Evolutionary conservation across 495 filamentous ascomycete genomes (phyloP), one percentile per base, ranked within the genome.

Genomic region (Xylaria curta): DNA sequence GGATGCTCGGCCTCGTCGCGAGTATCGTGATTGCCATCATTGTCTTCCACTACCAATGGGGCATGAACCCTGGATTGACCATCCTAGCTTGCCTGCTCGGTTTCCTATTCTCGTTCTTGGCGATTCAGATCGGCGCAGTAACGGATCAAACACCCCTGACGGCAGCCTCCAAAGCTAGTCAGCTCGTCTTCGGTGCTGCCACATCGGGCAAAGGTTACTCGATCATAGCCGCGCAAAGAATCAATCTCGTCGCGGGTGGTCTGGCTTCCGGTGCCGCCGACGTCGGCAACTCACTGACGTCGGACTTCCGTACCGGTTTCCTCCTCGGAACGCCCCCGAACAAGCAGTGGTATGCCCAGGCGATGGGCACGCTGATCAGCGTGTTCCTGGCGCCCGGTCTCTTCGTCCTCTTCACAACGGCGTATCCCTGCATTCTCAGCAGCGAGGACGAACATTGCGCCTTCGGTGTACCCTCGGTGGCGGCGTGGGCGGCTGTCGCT

Each of bases 91-190:
- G 87, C 72, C 46, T 92, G 38, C 80, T 92, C 36, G 88, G 89
- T 59, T 90, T 92, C 83, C 77, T 92, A 76, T 92, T 92, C 79
- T 87, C 89, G 17, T 92, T 92, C 82, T 81, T 92, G 56, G 88
- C 87, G 69, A 89, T 91, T 73, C 89, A 92, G 78, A 87, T 88
- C 76, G 87, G 87, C 19, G 89, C 87, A 40, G 84, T 85, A 40
- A 91, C 90, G 10, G 89, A 91, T 71, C 84, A 86, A 71, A 90
- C 88, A 0, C 90, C 90, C 6, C 80, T 92, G 28, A 91, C 90
- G 3, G 87, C 89, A 26, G 86, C 88, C 15, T 84, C 88, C 68
- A 92, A 92, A 76, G 89, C 89, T n/a, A 88, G 87, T 65, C 90
- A 92, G 80, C 85, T 91, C 69, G 76, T 92, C 73, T 86, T 92